These are phyloP conservation scores for Lathyrus tuberosus DNA, from an alignment of 306 rosid species.

Conservation along the genomic window DNA sequence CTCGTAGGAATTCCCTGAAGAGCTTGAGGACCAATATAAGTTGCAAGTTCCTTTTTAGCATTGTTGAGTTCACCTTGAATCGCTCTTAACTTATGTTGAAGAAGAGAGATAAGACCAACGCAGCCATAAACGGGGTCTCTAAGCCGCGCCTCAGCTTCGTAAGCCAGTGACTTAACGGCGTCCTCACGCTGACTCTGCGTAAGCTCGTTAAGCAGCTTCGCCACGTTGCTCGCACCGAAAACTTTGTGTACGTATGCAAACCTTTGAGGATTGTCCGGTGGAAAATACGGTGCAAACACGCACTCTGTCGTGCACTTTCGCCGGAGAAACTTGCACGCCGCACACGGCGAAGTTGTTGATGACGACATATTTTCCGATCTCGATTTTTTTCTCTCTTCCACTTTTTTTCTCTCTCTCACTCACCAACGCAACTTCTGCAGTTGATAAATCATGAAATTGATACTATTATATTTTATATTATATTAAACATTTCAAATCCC, in stretches of 20 bases:
- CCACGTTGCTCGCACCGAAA: conserved; percentile 90
- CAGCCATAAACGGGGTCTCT: conserved; percentile 93
- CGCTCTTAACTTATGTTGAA: conserved; percentile 67
- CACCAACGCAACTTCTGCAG: conserved; percentile 30
- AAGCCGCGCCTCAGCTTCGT: conserved; percentile 85
- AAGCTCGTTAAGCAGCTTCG: conserved; percentile 81
- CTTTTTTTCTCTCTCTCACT: conserved; percentile 8
- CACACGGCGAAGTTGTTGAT: conserved; percentile 83
- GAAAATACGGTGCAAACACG: conserved; percentile 92
- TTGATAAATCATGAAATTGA: conserved; percentile 30
- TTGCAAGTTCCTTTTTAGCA: conserved; percentile 78
- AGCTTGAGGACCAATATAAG: conserved; percentile 73
- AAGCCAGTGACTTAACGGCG: conserved; percentile 89
- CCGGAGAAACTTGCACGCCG: conserved; percentile 81
- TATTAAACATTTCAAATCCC: conserved; percentile 31
- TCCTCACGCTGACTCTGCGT: conserved; percentile 69
- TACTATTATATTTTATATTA: conserved; percentile 12
- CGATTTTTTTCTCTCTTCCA: neutral
- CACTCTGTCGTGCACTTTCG: conserved; percentile 93
- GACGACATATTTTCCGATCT: conserved; percentile 46
- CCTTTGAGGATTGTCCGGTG: conserved; percentile 89
- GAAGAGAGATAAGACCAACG: conserved; percentile 87
- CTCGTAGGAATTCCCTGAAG: conserved; percentile 47
- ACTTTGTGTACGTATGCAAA: conserved; percentile 84
- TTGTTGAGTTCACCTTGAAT: conserved; percentile 58